Conservation (phyloP, 129 eudicot species). For the Heracleum sosnowskyi region DNA sequence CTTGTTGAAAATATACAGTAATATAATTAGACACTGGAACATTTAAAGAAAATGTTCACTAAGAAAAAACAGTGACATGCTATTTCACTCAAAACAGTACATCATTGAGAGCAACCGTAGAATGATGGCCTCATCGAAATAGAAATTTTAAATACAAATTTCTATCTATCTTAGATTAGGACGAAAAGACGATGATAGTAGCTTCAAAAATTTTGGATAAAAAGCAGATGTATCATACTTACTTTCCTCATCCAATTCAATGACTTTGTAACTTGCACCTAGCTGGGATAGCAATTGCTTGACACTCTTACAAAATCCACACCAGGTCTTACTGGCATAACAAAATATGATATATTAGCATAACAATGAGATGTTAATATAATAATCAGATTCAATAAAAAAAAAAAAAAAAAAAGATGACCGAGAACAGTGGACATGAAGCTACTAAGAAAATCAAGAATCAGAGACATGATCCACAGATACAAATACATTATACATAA, state of each 20-base stretch:
- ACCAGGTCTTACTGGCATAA: slow-evolving; percentile 70
- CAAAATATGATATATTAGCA: neutral
- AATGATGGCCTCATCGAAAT: neutral
- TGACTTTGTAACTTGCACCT: slow-evolving; percentile 52
- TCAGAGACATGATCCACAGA: neutral
- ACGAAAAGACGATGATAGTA: neutral
- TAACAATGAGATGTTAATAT: neutral
- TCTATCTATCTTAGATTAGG: neutral
- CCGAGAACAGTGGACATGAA: neutral
- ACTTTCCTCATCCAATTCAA: slow-evolving; percentile 83
- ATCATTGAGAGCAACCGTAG: neutral
- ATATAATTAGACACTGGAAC: neutral
- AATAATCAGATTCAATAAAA: too few relatives aligned
- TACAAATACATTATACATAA: neutral
- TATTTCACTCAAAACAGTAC: neutral
- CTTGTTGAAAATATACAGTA: slow-evolving; percentile 16
- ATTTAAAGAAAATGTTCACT: neutral
- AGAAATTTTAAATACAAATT: neutral
- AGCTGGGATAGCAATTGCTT: slow-evolving; percentile 64
- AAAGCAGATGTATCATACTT: slow-evolving; percentile 12
- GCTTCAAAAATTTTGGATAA: neutral
- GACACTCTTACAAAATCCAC: slow-evolving; percentile 63
- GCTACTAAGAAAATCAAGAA: neutral
- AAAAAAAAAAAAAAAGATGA: neutral
- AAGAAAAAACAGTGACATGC: neutral